Evolutionary conservation across 805 yeast genomes (phyloP).

Genomic region (Kluyveromyces siamensis): DNA sequence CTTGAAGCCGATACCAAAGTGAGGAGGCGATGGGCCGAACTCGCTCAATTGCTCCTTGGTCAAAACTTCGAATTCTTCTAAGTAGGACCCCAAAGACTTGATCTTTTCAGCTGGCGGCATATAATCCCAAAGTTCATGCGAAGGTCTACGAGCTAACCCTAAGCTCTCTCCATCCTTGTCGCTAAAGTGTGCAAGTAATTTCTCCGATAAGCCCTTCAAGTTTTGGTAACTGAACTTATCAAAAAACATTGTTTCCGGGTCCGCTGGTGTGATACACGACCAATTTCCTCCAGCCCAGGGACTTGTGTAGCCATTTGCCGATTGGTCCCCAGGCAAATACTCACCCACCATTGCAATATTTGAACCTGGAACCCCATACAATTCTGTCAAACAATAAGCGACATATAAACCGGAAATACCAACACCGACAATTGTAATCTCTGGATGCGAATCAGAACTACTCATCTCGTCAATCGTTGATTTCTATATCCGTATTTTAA

Average conservation of each 20-base stretch:
- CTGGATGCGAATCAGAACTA: background rate
- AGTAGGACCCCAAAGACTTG: slow-evolving; percentile 37
- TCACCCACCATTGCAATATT: slow-evolving; percentile 54
- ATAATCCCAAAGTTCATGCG: slow-evolving; percentile 52
- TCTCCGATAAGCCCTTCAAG: slow-evolving; percentile 33
- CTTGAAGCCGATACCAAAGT: slow-evolving; percentile 43
- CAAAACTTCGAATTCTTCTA: slow-evolving; percentile 38
- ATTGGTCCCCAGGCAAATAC: slow-evolving; percentile 69
- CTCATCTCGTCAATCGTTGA: background rate
- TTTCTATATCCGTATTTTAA: too few relatives aligned
- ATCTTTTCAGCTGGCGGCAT: slow-evolving; percentile 40
- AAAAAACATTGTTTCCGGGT: slow-evolving; percentile 37
- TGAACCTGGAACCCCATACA: slow-evolving; percentile 30
- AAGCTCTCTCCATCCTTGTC: slow-evolving; percentile 24
- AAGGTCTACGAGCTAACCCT: slow-evolving; percentile 48
- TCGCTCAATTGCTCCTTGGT: slow-evolving; percentile 27
- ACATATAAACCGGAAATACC: slow-evolving; percentile 67
- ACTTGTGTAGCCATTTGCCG: slow-evolving; percentile 55
- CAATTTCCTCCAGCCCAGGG: slow-evolving; percentile 75
- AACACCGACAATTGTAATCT: slow-evolving; percentile 35
- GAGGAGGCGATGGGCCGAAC: slow-evolving; percentile 38
- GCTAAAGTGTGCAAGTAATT: slow-evolving; percentile 39
- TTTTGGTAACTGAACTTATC: slow-evolving; percentile 52
- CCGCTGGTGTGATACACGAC: slow-evolving; percentile 52
- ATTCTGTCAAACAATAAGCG: slow-evolving; percentile 38